phyloP scores from a whole-genome alignment of 148 eudicot species.

The Camellia sinensis region DNA sequence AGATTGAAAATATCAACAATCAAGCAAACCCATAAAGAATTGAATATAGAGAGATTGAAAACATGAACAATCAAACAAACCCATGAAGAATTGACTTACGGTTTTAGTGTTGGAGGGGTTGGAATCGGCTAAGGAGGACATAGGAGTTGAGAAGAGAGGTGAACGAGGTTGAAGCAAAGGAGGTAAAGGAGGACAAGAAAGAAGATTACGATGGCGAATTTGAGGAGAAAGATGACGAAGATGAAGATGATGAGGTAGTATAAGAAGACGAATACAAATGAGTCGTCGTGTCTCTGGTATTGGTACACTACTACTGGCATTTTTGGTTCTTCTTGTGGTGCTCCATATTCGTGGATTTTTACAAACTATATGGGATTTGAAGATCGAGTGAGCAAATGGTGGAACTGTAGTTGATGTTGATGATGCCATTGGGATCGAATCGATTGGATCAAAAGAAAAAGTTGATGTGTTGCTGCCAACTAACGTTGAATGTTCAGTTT shows the following conservation, averaged over 20 bases:
- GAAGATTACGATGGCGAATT: conserved; percentile 29
- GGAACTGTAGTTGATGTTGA: conserved; percentile 10
- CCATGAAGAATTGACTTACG: conserved; percentile 22
- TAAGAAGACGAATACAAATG: conserved; percentile 24
- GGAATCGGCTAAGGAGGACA: conserved; percentile 33
- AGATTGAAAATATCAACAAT: not conserved
- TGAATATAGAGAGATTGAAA: not conserved
- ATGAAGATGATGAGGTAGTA: conserved; percentile 33
- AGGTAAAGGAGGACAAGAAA: conserved; percentile 41
- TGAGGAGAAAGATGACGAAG: conserved; percentile 29
- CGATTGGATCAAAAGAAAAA: conserved; percentile 9
- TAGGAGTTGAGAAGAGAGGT: conserved; percentile 31
- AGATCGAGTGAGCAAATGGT: not conserved
- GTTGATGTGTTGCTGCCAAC: not conserved
- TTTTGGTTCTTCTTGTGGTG: not conserved
- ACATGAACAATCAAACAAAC: not conserved
- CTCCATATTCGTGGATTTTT: not conserved
- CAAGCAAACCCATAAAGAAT: not conserved
- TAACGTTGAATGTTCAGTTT: not conserved
- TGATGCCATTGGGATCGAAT: not conserved
- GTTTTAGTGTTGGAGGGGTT: conserved; percentile 28
- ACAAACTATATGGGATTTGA: not conserved
- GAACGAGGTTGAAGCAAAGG: conserved; percentile 45
- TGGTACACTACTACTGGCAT: not conserved
- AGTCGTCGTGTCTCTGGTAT: not conserved